These are phyloP conservation scores for Apostasia ramifera DNA, from an alignment of 106 monocot genomes.

Conservation along the genomic window DNA sequence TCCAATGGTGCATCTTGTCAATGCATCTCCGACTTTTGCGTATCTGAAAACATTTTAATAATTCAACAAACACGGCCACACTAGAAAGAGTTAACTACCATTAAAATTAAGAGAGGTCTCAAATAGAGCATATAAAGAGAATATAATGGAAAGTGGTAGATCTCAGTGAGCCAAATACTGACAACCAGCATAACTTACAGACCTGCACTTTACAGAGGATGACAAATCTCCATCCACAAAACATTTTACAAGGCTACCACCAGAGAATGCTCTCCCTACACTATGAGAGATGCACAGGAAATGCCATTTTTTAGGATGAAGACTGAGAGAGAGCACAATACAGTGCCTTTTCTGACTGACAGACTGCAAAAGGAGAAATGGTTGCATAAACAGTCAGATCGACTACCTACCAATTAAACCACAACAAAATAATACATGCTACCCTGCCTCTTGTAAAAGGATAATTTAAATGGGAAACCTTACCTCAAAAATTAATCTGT, in stretches of 20 bases:
- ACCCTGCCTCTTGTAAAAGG: too few relatives aligned
- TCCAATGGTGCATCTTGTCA: conserved; percentile 80
- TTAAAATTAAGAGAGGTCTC: too few relatives aligned
- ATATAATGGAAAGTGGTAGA: neutral
- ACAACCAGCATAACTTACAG: conserved; percentile 6
- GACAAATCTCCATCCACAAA: conserved; percentile 78
- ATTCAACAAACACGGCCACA: neutral
- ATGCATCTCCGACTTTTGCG: conserved; percentile 66
- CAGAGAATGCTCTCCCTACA: conserved; percentile 91
- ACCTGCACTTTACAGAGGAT: conserved; percentile 97
- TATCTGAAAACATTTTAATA: conserved; percentile 38
- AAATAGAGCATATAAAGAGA: too few relatives aligned
- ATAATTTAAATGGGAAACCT: neutral
- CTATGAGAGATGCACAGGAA: conserved; percentile 82
- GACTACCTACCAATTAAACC: neutral
- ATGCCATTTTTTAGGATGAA: conserved; percentile 76
- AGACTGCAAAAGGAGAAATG: conserved; percentile 39
- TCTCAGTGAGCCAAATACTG: neutral
- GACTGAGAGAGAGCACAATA: conserved; percentile 47
- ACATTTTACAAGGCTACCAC: conserved; percentile 73
- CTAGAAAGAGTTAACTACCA: neutral
- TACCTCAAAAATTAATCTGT: conserved; percentile 85
- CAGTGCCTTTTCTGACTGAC: conserved; percentile 78
- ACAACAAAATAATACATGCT: neutral
- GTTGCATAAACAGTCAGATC: neutral